These are phyloP conservation scores for Metschnikowia picachoensis DNA, from an alignment of 805 yeast species.

Conservation along the genomic window DNA sequence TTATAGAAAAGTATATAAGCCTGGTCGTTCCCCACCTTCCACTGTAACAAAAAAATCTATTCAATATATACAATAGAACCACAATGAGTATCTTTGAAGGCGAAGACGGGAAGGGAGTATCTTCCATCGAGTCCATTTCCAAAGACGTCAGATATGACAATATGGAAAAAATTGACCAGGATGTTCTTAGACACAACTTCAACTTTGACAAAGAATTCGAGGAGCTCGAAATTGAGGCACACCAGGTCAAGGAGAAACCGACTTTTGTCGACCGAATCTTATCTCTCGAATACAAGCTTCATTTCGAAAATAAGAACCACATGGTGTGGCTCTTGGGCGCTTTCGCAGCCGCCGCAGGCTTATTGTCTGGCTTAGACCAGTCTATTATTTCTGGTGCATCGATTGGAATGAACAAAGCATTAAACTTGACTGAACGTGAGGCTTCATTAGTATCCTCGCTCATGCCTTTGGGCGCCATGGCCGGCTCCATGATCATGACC, in stretches of 20 bases:
- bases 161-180: slow-evolving; percentile 22
- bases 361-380: slow-evolving; percentile 66
- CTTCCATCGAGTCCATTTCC: slow-evolving; percentile 18
- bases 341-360: slow-evolving; percentile 62
- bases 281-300: slow-evolving; percentile 33
- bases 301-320: slow-evolving; percentile 43
- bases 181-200: slow-evolving; percentile 28
- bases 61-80: not conserved
- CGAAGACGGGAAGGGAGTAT: slow-evolving; percentile 15
- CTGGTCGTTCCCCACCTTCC: too few relatives aligned
- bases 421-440: slow-evolving; percentile 39
- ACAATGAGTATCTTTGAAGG: slow-evolving; percentile 19
- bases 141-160: slow-evolving; percentile 18
- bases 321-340: slow-evolving; percentile 45
- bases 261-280: slow-evolving; percentile 37
- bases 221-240: slow-evolving; percentile 31
- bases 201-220: slow-evolving; percentile 35
- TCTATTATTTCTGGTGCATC: slow-evolving; percentile 63
- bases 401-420: slow-evolving; percentile 43
- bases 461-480: slow-evolving; percentile 69
- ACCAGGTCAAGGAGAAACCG: slow-evolving; percentile 25
- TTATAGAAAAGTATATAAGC: too few relatives aligned
- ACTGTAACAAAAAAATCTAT: too few relatives aligned
- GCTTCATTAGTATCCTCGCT: slow-evolving; percentile 52
- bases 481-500: slow-evolving; percentile 57